Evolutionary conservation across 768 basidiomycete genomes (phyloP), one percentile per base, ranked within the genome.

Genomic region (Termitomyces sp.): DNA sequence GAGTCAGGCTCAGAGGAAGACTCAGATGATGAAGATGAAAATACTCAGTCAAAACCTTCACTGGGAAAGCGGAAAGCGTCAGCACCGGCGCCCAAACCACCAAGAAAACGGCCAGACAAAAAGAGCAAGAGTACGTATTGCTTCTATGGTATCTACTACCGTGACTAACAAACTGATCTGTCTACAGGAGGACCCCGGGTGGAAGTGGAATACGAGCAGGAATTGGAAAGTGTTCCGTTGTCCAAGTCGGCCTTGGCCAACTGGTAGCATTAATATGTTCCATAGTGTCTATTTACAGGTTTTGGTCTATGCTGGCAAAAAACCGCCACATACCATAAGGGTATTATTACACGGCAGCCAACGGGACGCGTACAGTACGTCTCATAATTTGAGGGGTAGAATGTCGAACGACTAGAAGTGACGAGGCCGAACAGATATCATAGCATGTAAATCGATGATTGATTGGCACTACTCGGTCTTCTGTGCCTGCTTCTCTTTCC

Each of bases 171-270:
- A 52, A 54, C 3, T 22, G 52, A 52, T 30, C 49, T 46, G 57
- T 46, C 45, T 52, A 10, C 69, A 87, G 87, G 79, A 66, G 90
- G 86, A 20, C 88, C 93, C 14, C 79, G 87, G 62, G 88, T 98
- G 67, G 92, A 98, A 70, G 88, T 98, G 66, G 96, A 98, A 72
- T 97, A 97, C 84, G 95, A 98, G 71, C 85, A 92, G 69, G 95
- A 97, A 74, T 78, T 89, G 71, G 92, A 88, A 67, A 86, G 79
- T 62, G 68, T 83, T 52, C 82, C 82, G 43, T 71, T 85, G 46
- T 76, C 76, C 38, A 80, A 77, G 62, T 79, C 79, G 43, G 73
- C 73, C 14, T 68, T 83, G 60, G 76, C 80, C 44, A 79, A 77
- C 62, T 84, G 83, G 83, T 85, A 79, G 65, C 51, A 41, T 28